A percentile compares a stretch with the other conserved stretches of the same genome.
Evolutionary conservation across 805 yeast genomes (phyloP).

Genomic region (Candida palmyrensis): DNA sequence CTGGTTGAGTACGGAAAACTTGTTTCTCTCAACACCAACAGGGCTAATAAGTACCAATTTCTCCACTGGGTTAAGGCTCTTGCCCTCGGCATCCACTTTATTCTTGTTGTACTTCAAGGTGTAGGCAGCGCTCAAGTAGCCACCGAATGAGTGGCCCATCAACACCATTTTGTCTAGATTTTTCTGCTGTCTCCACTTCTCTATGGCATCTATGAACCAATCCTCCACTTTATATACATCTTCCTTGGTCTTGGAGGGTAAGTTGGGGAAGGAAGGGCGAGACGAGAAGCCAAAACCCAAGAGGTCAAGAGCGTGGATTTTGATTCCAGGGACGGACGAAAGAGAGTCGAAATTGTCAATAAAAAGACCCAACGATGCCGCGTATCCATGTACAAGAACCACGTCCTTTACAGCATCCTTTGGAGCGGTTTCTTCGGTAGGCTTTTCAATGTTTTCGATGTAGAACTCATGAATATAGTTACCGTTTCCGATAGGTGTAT

Average conservation of each 20-base stretch:
- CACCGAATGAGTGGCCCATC: constrained; percentile 43
- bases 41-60: constrained; percentile 39
- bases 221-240: constrained; percentile 34
- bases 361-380: constrained; percentile 84
- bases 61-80: constrained; percentile 15
- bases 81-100: constrained; percentile 13
- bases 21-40: constrained; percentile 37
- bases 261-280: constrained; percentile 43
- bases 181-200: constrained; percentile 36
- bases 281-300: constrained; percentile 71
- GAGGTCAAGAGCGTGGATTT: constrained; percentile 64
- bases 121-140: constrained; percentile 39
- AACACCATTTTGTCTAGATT: constrained; percentile 30
- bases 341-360: constrained; percentile 58
- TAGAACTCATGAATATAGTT: constrained; percentile 73
- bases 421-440: constrained; percentile 14
- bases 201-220: constrained; percentile 41
- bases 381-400: constrained; percentile 87
- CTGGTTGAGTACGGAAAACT: constrained; percentile 22
- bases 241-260: constrained; percentile 22
- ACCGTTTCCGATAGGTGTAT: constrained; percentile 52
- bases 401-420: constrained; percentile 39
- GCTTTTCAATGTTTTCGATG: constrained; percentile 44
- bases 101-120: constrained; percentile 35
- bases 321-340: constrained; percentile 46